These are phyloP conservation scores for Acrocalymma vagum DNA, from an alignment of 2,329 filamentous ascomycete genomes.

Conservation along the genomic window DNA sequence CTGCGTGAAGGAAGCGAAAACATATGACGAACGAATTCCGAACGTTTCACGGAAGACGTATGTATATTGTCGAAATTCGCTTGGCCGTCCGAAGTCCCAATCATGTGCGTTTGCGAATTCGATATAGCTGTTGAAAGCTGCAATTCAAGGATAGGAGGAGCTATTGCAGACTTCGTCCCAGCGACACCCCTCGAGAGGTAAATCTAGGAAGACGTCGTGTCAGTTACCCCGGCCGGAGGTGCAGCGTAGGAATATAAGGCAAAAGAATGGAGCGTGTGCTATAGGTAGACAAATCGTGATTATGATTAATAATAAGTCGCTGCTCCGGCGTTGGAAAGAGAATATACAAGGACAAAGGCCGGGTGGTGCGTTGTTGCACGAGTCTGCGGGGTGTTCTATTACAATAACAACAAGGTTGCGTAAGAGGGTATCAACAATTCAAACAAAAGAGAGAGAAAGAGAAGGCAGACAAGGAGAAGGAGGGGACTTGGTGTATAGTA, in stretches of 20 bases:
- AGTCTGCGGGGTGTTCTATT: background rate
- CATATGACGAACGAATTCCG: constrained; percentile 33
- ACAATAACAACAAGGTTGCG: too few species aligned
- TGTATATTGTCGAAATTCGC: background rate
- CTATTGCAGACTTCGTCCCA: constrained; percentile 38
- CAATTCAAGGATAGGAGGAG: constrained; percentile 24
- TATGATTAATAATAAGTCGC: background rate
- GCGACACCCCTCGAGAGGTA: constrained; percentile 57
- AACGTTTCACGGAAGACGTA: constrained; percentile 17
- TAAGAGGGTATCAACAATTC: constrained; percentile 18
- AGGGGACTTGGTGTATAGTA: too few species aligned
- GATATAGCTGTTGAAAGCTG: constrained; percentile 20
- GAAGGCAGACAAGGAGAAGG: too few species aligned
- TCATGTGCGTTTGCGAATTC: constrained; percentile 7
- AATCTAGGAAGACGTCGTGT: constrained; percentile 58
- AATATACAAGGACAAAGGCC: background rate
- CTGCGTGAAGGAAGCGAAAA: constrained; percentile 26
- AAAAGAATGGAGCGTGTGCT: background rate
- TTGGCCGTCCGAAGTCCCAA: constrained; percentile 4
- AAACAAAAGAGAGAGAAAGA: constrained; percentile 4
- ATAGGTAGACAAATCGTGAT: background rate
- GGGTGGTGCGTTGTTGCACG: constrained; percentile 1
- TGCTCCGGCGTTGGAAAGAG: too few species aligned
- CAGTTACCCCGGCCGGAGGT: constrained; percentile 34
- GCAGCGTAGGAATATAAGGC: constrained; percentile 2